Evolutionary conservation across 1,284 basidiomycete genomes (phyloP).

Genomic region (Irpex sp.): DNA sequence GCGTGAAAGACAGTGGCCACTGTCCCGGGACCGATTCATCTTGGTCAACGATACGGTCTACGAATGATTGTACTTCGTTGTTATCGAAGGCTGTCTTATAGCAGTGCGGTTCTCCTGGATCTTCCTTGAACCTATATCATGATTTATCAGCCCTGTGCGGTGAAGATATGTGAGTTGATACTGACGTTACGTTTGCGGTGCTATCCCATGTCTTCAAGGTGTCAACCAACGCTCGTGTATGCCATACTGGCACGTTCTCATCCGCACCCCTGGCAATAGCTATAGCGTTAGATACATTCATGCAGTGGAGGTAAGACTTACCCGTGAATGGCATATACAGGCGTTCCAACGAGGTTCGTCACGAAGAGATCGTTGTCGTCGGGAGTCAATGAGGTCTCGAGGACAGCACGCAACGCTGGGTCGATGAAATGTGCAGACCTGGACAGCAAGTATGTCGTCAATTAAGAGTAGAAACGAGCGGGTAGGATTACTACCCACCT

Average conservation of each 20-base stretch:
- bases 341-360: conserved; percentile 68
- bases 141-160: neutral
- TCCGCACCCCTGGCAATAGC: conserved; percentile 54
- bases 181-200: conserved; percentile 51
- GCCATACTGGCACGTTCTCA: conserved; percentile 81
- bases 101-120: conserved; percentile 64
- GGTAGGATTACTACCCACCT: conserved; percentile 31
- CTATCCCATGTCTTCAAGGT: conserved; percentile 54
- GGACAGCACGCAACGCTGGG: conserved; percentile 65
- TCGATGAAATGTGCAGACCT: conserved; percentile 77
- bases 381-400: conserved; percentile 69
- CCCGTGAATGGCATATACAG: conserved; percentile 79
- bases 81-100: conserved; percentile 60
- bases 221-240: conserved; percentile 61
- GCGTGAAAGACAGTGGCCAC: conserved; percentile 37
- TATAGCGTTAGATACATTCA: neutral
- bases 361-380: conserved; percentile 88
- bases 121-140: conserved; percentile 58
- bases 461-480: too few species aligned
- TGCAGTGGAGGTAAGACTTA: conserved; percentile 26
- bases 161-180: conserved; percentile 6
- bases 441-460: too few species aligned
- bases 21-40: neutral
- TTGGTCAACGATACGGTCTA: conserved; percentile 23
- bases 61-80: conserved; percentile 49